These are phyloP conservation scores for Cicer cuneatum DNA, from an alignment of 306 rosid species.

Conservation along the genomic window DNA sequence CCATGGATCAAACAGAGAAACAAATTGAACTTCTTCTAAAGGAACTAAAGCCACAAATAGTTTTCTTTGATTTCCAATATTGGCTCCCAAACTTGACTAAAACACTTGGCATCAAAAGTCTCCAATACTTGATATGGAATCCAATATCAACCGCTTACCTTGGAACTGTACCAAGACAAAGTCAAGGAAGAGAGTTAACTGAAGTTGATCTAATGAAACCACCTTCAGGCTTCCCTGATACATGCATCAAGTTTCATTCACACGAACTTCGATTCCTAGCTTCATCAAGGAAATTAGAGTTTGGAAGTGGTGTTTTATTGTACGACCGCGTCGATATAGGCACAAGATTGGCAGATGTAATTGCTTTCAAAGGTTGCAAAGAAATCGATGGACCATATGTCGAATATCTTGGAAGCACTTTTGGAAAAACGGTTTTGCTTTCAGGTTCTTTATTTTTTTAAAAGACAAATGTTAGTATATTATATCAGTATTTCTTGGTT, in stretches of 20 bases:
- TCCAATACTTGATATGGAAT: background rate
- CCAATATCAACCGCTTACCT: conserved; percentile 34
- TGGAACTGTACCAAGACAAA: background rate
- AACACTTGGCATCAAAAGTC: conserved; percentile 37
- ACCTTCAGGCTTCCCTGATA: conserved; percentile 37
- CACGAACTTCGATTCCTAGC: conserved; percentile 28
- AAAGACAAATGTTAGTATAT: too few species aligned
- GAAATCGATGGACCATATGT: conserved; percentile 41
- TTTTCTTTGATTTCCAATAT: conserved; percentile 40
- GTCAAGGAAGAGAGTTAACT: conserved; percentile 21
- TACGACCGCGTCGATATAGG: background rate
- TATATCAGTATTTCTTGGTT: too few species aligned
- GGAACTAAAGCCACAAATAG: conserved; percentile 38
- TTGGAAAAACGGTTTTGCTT: conserved; percentile 35
- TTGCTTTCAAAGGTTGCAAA: conserved; percentile 43
- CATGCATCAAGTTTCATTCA: conserved; percentile 15
- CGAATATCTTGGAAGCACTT: conserved; percentile 24
- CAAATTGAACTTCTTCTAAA: conserved; percentile 22
- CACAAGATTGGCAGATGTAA: background rate
- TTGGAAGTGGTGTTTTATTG: conserved; percentile 41
- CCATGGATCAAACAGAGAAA: conserved; percentile 44
- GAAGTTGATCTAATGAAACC: conserved; percentile 31
- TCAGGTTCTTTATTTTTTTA: conserved; percentile 32
- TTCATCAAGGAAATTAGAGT: background rate
- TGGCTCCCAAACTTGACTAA: conserved; percentile 45